phyloP scores from a whole-genome alignment of 139 green algal genomes.

The Edaphochlamys debaryana region DNA sequence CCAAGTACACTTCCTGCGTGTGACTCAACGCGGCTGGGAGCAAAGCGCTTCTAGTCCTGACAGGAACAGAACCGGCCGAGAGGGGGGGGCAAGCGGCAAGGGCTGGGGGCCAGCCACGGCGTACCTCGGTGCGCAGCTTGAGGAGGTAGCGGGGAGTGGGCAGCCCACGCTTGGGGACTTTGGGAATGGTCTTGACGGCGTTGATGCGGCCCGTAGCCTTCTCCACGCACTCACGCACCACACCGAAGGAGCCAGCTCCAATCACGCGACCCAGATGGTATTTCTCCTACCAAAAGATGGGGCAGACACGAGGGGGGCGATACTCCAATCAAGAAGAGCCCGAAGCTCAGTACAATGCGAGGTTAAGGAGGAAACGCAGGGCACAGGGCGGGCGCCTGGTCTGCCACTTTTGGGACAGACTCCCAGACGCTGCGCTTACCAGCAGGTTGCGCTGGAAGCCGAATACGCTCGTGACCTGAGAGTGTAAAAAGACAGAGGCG shows the following conservation, averaged over 20 bases:
- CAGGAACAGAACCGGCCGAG: too few relatives aligned
- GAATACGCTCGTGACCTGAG: constrained; percentile 82
- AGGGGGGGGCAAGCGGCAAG: too few relatives aligned
- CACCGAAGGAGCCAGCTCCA: constrained; percentile 89
- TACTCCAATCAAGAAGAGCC: too few relatives aligned
- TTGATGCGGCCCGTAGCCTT: constrained; percentile 57
- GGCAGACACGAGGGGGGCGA: too few relatives aligned
- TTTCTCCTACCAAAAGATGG: constrained; percentile 32
- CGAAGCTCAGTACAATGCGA: too few relatives aligned
- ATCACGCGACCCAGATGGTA: constrained; percentile 84
- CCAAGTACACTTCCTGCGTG: background rate
- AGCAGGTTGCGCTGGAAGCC: constrained; percentile 71
- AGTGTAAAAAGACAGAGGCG: background rate
- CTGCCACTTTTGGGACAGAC: too few relatives aligned
- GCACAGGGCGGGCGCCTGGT: too few relatives aligned
- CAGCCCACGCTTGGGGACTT: constrained; percentile 80
- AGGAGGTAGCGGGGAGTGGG: constrained; percentile 89
- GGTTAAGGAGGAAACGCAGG: too few relatives aligned
- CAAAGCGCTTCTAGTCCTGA: too few relatives aligned
- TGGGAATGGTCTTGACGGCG: constrained; percentile 91
- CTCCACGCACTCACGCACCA: constrained; percentile 84
- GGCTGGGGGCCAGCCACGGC: too few relatives aligned
- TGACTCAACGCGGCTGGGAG: too few relatives aligned
- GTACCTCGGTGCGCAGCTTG: constrained; percentile 88
- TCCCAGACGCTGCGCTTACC: too few relatives aligned